These are phyloP conservation scores for Babesia sp. DNA, from an alignment of 169 alveolate species.

Conservation along the genomic window DNA sequence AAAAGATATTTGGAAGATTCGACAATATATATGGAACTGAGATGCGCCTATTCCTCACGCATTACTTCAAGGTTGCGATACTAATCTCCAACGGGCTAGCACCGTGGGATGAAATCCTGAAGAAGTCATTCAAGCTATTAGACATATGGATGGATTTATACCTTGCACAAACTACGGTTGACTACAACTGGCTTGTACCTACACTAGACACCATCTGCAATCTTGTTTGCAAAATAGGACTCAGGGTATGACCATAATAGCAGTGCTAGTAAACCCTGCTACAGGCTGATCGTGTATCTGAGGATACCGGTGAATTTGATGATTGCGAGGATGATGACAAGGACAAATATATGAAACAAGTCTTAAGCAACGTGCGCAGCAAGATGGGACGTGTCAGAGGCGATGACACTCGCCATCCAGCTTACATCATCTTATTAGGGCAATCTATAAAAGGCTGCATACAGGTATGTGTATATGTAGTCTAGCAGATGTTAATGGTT, in stretches of 20 bases:
- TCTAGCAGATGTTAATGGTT: neutral
- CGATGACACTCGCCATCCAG: conserved; percentile 83
- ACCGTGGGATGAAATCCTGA: conserved; percentile 63
- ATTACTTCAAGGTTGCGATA: conserved; percentile 27
- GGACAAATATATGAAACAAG: conserved; percentile 76
- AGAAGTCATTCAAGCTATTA: conserved; percentile 45
- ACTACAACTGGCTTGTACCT: conserved; percentile 69
- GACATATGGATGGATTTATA: conserved; percentile 70
- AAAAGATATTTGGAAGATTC: conserved; percentile 15
- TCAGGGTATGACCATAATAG: conserved; percentile 16
- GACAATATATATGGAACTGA: conserved; percentile 36
- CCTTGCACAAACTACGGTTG: neutral
- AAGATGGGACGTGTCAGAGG: conserved; percentile 84
- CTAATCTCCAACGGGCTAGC: conserved; percentile 30
- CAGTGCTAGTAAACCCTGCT: neutral
- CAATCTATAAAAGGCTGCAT: conserved; percentile 83
- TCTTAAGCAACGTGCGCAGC: conserved; percentile 77
- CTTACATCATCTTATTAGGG: conserved; percentile 79
- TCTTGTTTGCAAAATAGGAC: conserved; percentile 33
- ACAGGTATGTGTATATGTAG: conserved; percentile 53
- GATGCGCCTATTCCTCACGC: conserved; percentile 38
- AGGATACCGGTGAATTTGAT: conserved; percentile 62
- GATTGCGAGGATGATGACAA: conserved; percentile 75
- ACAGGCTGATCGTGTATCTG: conserved; percentile 58
- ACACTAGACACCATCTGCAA: conserved; percentile 57